Conservation (phyloP, 257 asterid species). For the Solanum sparsipilum region DNA sequence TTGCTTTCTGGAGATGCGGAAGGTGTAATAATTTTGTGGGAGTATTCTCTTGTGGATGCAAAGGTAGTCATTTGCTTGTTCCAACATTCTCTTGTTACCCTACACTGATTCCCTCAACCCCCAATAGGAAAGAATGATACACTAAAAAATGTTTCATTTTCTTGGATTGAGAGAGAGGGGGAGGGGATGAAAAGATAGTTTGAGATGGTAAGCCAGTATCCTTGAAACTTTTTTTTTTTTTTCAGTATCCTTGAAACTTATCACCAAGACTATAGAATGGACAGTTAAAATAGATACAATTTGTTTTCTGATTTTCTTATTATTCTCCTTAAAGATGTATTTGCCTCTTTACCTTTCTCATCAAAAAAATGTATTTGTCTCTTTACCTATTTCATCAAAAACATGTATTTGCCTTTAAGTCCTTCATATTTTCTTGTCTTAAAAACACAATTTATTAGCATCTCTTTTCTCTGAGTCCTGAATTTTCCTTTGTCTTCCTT, state of each 20-base stretch:
- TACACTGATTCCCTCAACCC: neutral
- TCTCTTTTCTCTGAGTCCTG: neutral
- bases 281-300: neutral
- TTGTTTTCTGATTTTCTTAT: neutral
- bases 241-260: neutral
- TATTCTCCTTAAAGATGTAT: neutral
- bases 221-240: neutral
- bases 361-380: neutral
- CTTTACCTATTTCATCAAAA: neutral
- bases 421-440: neutral
- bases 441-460: neutral
- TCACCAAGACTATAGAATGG: neutral
- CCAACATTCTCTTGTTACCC: neutral
- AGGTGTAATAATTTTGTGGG: slow-evolving; percentile 81
- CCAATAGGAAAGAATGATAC: neutral
- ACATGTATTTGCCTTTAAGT: neutral
- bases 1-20: slow-evolving; percentile 92
- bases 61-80: slow-evolving; percentile 35
- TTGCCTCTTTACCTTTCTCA: neutral
- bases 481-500: neutral
- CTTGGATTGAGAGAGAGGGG: neutral
- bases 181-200: neutral
- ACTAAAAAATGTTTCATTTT: neutral
- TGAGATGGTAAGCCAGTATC: neutral
- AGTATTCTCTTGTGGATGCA: slow-evolving; percentile 42